Evolutionary conservation across 2,329 filamentous ascomycete species (phyloP).

Genomic region (Fusarium vanettenii): DNA sequence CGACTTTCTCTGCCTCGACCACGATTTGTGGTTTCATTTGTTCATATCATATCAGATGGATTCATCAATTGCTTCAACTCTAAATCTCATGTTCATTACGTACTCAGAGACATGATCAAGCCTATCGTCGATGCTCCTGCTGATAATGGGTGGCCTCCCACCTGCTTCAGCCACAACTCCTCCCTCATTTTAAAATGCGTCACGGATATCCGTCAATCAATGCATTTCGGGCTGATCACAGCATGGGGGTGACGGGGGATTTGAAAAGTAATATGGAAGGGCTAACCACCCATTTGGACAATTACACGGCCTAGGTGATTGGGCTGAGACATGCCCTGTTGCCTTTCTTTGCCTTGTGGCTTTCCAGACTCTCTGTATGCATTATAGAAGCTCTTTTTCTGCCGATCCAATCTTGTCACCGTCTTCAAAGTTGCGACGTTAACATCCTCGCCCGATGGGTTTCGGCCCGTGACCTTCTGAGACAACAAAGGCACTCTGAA

Average conservation of each 20-base stretch:
- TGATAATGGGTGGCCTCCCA: not conserved
- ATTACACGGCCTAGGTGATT: not conserved
- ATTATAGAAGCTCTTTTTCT: not conserved
- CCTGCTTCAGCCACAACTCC: not conserved
- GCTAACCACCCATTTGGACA: not conserved
- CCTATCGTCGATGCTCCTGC: not conserved
- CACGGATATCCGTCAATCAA: not conserved
- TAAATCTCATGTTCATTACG: not conserved
- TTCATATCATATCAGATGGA: not conserved
- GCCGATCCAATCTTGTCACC: not conserved
- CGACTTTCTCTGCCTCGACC: not conserved
- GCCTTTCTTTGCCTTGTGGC: not conserved
- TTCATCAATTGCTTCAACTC: not conserved
- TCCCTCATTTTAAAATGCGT: not conserved
- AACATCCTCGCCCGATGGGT: not conserved
- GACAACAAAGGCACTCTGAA: not conserved
- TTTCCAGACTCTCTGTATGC: not conserved
- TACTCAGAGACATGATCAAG: not conserved
- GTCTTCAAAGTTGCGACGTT: not conserved
- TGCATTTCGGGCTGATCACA: not conserved
- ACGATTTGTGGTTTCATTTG: not conserved
- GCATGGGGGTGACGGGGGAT: not conserved
- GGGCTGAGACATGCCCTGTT: not conserved
- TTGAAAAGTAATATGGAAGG: not conserved
- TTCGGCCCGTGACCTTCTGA: not conserved